Conservation (phyloP, 176 grass and related monocot species). For the Echinochloa phyllopogon region DNA sequence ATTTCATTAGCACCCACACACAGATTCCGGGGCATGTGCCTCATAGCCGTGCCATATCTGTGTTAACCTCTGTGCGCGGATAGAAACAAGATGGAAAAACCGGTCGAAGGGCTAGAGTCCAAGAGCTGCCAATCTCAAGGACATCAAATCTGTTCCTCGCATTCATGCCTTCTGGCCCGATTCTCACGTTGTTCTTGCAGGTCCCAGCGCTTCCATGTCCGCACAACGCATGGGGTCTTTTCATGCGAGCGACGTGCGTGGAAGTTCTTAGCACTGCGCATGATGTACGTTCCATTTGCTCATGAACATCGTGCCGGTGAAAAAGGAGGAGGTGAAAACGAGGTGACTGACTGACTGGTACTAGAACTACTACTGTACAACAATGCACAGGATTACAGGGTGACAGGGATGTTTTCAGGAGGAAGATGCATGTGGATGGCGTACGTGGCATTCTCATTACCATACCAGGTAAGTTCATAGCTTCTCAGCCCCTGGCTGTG, state of each 20-base stretch:
- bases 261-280: neutral
- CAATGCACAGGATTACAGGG: neutral
- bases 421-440: neutral
- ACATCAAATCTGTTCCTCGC: slow-evolving; percentile 32
- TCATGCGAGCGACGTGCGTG: slow-evolving; percentile 25
- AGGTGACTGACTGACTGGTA: neutral
- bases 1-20: slow-evolving; percentile 28
- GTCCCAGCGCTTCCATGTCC: neutral
- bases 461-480: neutral
- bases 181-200: neutral
- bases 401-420: slow-evolving; percentile 8
- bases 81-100: slow-evolving; percentile 38
- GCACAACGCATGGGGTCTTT: slow-evolving; percentile 16
- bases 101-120: slow-evolving; percentile 24
- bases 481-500: slow-evolving; percentile 11
- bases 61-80: slow-evolving; percentile 10
- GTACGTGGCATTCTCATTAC: neutral
- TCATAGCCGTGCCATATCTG: slow-evolving; percentile 6
- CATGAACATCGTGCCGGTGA: neutral
- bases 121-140: slow-evolving; percentile 26
- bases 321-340: slow-evolving; percentile 1
- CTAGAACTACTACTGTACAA: neutral
- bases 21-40: neutral
- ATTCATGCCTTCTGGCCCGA: slow-evolving; percentile 15
- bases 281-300: neutral